phyloP scores from a whole-genome alignment of 768 basidiomycete species.

The Daedaleopsis sinensis region DNA sequence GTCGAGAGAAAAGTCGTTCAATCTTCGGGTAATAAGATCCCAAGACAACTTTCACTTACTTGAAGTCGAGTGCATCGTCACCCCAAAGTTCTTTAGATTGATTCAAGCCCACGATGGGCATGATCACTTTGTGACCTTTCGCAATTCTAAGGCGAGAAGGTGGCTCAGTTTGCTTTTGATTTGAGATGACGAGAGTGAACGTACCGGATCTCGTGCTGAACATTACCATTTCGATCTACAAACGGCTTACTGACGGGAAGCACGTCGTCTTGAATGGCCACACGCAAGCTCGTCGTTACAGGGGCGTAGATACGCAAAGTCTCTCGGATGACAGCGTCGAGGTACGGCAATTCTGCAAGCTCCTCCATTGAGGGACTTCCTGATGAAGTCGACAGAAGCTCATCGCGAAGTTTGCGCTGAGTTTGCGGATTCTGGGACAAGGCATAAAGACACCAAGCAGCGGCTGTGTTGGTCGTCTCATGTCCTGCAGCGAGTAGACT shows the following conservation, averaged over 20 bases:
- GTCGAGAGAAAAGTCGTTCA: neutral
- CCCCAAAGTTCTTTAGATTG: slow-evolving; percentile 59
- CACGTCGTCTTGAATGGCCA: slow-evolving; percentile 44
- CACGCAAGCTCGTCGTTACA: slow-evolving; percentile 50
- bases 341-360: slow-evolving; percentile 62
- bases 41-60: slow-evolving; percentile 33
- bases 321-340: slow-evolving; percentile 67
- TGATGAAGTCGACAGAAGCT: slow-evolving; percentile 45
- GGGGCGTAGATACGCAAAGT: slow-evolving; percentile 58
- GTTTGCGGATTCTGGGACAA: slow-evolving; percentile 38
- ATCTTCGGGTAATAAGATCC: too few relatives aligned
- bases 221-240: slow-evolving; percentile 15
- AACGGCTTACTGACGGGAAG: slow-evolving; percentile 49
- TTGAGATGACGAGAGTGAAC: slow-evolving; percentile 18
- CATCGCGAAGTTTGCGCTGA: slow-evolving; percentile 42
- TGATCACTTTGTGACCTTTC: slow-evolving; percentile 35
- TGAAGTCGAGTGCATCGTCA: slow-evolving; percentile 60
- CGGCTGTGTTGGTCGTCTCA: slow-evolving; percentile 38
- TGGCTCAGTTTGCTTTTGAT: too few relatives aligned
- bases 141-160: slow-evolving; percentile 13
- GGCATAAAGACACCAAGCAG: slow-evolving; percentile 37
- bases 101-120: slow-evolving; percentile 60
- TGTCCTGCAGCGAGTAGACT: slow-evolving; percentile 38
- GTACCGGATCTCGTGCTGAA: slow-evolving; percentile 28
- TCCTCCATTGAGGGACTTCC: slow-evolving; percentile 65